Base-by-base conservation (phyloP, 75 land plant genomes). In the Chamaecyparis obtusa region DNA sequence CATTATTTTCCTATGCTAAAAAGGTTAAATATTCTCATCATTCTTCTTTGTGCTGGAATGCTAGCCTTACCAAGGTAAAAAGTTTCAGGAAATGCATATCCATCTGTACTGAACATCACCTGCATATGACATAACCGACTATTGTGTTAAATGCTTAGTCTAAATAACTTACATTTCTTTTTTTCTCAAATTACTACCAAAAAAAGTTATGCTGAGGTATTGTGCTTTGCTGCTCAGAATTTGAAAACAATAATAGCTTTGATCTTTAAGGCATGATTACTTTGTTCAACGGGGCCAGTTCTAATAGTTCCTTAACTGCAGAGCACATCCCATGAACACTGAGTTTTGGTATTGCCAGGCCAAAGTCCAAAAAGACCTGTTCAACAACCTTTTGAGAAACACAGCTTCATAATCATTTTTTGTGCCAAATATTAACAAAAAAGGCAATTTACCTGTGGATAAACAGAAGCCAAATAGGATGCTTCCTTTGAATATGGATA, bases 71-170 rank as follows among this genome's bases (percentile, higher is more conserved):
- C 99, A 83, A 98, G 89, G 85, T 90, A 98, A 85, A 85, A 98
- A 10, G 95, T 95, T 90, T 98, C 99, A 60, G 99, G 99, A 90
- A 95, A 95, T 13, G 98, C 99, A 92, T 93, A 96, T 37, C 95
- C 99, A 92, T 98, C 99, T 32, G 99, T 95, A 91, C 99, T 98
- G 91, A 98, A 98, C 98, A 98, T 98, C 84, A 98, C 93, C 99
- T 98, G 92, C 82, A 84, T 79, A 43, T 81, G 83, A 81, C 24
- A 27, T 51, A 43, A n/a, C 83, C n/a, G 16, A 81, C 32, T 46
- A 71, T 67, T 75, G 51, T 49, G 30, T 43, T 86, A 77, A 36
- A 74, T 77, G 87, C 83, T n/a, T 86, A 41, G 32, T 72, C 15
- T 84, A 37, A 71, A 54, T 41, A 24, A 39, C 55, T 14, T 24